Evolutionary conservation across 345 rosid genomes (phyloP), one percentile per base, ranked within the genome.

Genomic region (Dipteronia dyeriana): DNA sequence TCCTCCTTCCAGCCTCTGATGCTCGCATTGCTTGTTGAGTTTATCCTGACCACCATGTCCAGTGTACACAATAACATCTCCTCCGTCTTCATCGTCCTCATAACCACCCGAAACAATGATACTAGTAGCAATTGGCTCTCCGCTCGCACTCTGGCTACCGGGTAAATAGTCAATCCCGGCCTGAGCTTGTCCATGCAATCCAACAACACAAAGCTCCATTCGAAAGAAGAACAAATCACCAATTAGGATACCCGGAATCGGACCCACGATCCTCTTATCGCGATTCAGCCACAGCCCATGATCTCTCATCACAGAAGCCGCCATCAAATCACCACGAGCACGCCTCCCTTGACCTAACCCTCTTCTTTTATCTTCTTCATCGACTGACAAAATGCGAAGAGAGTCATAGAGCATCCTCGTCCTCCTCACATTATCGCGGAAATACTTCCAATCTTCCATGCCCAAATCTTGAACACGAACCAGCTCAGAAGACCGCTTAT

Each of bases 41-140:
- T 86, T 93, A 70, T 90, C 98, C 82, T 93, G 94, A 8, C 98
- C 98, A 22, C 98, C 99, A 56, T 93, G 97, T 5, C 99, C 99
- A 0, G 94, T 87, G 70, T 95, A 95, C 0, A 92, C 80, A 59
- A 95, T 79, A 53, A 84, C 80, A 75, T 94, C 95, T 16, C 97
- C 97, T 3, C 82, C 79, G 78, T 94, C 97, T 70, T 90, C 92
- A 66, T 92, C 97, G 17, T 94, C 95, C 78, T 91, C 98, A 23
- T 91, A 94, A 9, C 98, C 98, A 45, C 97, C 98, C 0, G 98
- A 94, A 76, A 90, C 93, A 39, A 94, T 91, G 38, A 92, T 86
- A 77, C 98, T 93, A 1, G 98, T 95, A 0, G 98, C 98, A 26
- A 95, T 91, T 0, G 98, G 94, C 82, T 95, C 92, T 1, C 97